Evolutionary conservation across 2,329 filamentous ascomycete species (phyloP).

Genomic region (Fusarium armeniacum): DNA sequence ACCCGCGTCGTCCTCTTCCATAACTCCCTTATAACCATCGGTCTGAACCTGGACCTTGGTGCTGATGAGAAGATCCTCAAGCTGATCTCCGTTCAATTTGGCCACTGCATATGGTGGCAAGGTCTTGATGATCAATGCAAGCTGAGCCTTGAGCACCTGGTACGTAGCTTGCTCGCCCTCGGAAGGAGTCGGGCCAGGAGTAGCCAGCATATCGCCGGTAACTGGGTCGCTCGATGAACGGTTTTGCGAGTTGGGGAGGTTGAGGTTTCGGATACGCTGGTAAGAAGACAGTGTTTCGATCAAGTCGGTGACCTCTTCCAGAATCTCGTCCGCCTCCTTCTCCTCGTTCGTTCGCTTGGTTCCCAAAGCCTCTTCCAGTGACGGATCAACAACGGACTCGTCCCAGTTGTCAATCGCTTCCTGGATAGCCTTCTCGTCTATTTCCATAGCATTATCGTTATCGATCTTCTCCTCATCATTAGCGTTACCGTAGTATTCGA

Average conservation of each 20-base stretch:
- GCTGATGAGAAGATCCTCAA: constrained; percentile 86
- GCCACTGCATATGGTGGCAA: constrained; percentile 88
- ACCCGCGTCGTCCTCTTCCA: constrained; percentile 84
- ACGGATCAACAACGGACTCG: constrained; percentile 69
- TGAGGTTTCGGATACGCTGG: constrained; percentile 82
- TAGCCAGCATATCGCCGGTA: constrained; percentile 75
- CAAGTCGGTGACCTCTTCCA: constrained; percentile 80
- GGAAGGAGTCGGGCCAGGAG: constrained; percentile 76
- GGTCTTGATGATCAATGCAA: constrained; percentile 79
- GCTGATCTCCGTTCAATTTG: constrained; percentile 86
- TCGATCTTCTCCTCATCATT: constrained; percentile 55
- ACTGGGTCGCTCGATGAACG: constrained; percentile 73
- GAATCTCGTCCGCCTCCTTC: constrained; percentile 76
- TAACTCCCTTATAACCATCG: constrained; percentile 80
- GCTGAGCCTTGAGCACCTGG: constrained; percentile 79
- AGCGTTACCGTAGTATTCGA: constrained; percentile 60
- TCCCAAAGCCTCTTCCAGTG: constrained; percentile 66
- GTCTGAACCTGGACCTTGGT: constrained; percentile 80
- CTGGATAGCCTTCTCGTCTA: constrained; percentile 67
- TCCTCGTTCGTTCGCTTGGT: constrained; percentile 71
- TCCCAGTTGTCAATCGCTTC: constrained; percentile 72
- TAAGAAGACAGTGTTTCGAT: constrained; percentile 83
- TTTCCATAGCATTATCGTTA: constrained; percentile 54
- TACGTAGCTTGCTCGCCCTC: constrained; percentile 74
- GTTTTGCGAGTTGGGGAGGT: constrained; percentile 74